A percentile compares a stretch with the other conserved stretches of the same genome.
These are phyloP conservation scores for Ochromonas danica DNA, from an alignment of 108 stramenopile genomes.

Conservation along the genomic window DNA sequence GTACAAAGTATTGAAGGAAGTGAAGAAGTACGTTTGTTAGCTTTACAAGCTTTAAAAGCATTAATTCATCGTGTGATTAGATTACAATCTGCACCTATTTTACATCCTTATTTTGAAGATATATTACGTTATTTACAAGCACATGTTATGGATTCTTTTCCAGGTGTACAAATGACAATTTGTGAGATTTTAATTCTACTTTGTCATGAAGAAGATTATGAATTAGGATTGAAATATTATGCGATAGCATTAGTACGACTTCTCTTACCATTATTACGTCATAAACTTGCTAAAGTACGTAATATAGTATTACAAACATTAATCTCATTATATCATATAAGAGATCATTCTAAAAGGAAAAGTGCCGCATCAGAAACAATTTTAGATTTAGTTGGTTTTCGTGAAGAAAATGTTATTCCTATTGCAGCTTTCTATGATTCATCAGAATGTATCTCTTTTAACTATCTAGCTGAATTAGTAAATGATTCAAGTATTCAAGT, in stretches of 20 bases:
- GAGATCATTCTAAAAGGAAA: slow-evolving; percentile 57
- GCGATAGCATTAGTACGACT: slow-evolving; percentile 59
- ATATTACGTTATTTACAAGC: slow-evolving; percentile 56
- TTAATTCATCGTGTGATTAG: slow-evolving; percentile 44
- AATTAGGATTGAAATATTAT: slow-evolving; percentile 54
- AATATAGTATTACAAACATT: slow-evolving; percentile 28
- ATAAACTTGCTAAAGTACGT: slow-evolving; percentile 58
- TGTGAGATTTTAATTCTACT: slow-evolving; percentile 45
- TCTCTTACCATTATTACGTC: slow-evolving; percentile 50
- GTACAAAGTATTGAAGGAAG: slow-evolving; percentile 50
- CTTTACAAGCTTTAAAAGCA: slow-evolving; percentile 49
- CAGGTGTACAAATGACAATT: slow-evolving; percentile 49
- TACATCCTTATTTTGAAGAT: slow-evolving; percentile 63
- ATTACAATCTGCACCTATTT: slow-evolving; percentile 12
- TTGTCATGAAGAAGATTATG: slow-evolving; percentile 50
- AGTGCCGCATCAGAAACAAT: slow-evolving; percentile 73
- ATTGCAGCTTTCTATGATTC: slow-evolving; percentile 71
- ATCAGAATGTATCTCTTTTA: slow-evolving; percentile 56
- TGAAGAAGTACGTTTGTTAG: slow-evolving; percentile 59
- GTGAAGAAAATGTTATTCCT: slow-evolving; percentile 71
- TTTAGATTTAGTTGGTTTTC: slow-evolving; percentile 68
- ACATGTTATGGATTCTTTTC: slow-evolving; percentile 59
- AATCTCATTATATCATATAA: slow-evolving; percentile 38
- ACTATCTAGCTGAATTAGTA: slow-evolving; percentile 60
- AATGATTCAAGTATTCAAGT: slow-evolving; percentile 39